Evolutionary conservation across 257 asterid species (phyloP), one percentile per base, ranked within the genome.

Genomic region (Thymus mandschuricus): DNA sequence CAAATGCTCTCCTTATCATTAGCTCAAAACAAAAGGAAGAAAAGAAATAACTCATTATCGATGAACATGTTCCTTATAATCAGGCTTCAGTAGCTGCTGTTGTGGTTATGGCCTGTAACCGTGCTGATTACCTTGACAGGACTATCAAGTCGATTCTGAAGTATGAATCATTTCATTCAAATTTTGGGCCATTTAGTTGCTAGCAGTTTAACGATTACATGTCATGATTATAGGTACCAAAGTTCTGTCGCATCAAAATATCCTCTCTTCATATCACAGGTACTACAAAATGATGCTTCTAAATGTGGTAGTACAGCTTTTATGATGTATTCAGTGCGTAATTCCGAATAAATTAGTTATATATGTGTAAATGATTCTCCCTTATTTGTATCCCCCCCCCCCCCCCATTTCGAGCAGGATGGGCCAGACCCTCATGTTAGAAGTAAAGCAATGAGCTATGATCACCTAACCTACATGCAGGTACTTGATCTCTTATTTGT

Each of bases 231-330:
- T 80, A 95, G 98, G 82, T 86, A 89, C 64, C 99, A 95, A 61
- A 78, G 75, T 68, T 70, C 94, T 31, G 79, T 89, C 73, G 97
- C 99, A n/a, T 81, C 92, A 73, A 92, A 79, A 81, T 95, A 69
- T 89, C 99, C 99, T 75, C 88, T 95, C 71, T 92, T 95, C 80
- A 66, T 95, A 77, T 95, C 99, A 50, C 99, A 94, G 93, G 99
- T 94, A 76, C 57, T 41, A 63, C 60, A 75, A 69, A 60, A 9
- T 66, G 21, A 10, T 63, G 61, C 46, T 34, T 66, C 64, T 70
- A 13, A 66, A 68, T 33, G 74, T 57, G 71, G 12, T 27, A 41
- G 10, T 71, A 76, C 76, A 62, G 57, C 60, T 57, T 31, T 57
- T 69, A 38, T 49, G 71, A 43, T 74, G 54, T 45, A 60, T 61